Conservation (phyloP, 2,329 filamentous ascomycete species). For the Periconia sp. region DNA sequence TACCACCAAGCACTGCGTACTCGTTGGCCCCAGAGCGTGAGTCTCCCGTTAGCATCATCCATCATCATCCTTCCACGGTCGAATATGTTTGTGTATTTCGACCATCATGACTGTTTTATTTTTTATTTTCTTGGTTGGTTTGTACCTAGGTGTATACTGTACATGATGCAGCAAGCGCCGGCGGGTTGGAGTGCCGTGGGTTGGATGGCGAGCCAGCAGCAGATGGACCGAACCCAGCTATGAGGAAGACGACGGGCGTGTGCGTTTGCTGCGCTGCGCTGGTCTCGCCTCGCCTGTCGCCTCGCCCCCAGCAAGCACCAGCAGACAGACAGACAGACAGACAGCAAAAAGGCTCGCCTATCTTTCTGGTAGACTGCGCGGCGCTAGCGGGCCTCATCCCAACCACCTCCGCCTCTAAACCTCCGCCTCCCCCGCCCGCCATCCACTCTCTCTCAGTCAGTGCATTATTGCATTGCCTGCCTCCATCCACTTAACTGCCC, state of each 20-base stretch:
- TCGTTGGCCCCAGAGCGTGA: background rate
- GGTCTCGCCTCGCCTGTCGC: slow-evolving; percentile 15
- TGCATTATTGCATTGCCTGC: slow-evolving; percentile 11
- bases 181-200: background rate
- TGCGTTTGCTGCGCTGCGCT: slow-evolving; percentile 1
- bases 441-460: slow-evolving; percentile 6
- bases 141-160: background rate
- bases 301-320: background rate
- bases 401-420: slow-evolving; percentile 46
- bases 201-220: no score
- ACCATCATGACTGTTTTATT: background rate
- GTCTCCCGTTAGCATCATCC: background rate
- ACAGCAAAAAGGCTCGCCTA: no score
- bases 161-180: background rate
- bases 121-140: background rate
- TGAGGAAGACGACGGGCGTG: no score
- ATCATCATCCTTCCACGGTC: no score
- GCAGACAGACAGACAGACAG: no score
- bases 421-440: slow-evolving; percentile 36
- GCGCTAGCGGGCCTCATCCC: slow-evolving; percentile 43
- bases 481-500: no score
- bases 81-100: background rate
- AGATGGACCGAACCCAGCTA: no score
- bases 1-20: background rate
- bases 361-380: slow-evolving; percentile 38